phyloP scores from a whole-genome alignment of 176 grass and related monocot genomes.

The Rhynchospora pubera region DNA sequence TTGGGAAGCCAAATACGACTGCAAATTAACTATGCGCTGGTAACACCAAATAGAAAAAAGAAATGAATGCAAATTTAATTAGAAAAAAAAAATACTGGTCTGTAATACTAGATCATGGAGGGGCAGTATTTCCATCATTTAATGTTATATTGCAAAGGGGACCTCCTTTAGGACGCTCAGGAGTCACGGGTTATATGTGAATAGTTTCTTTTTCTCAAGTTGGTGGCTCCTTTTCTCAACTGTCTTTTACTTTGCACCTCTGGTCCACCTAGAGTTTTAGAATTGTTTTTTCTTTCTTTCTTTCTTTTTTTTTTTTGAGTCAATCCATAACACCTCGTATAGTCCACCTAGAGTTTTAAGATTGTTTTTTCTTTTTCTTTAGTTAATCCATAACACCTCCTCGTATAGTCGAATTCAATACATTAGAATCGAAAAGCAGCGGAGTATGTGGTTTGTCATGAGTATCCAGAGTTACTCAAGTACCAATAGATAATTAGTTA shows the following conservation, averaged over 20 bases:
- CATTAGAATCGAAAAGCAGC: neutral
- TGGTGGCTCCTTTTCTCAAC: neutral
- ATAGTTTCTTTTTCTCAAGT: conserved; percentile 6
- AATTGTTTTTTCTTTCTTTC: neutral
- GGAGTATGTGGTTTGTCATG: neutral
- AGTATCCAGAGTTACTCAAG: neutral
- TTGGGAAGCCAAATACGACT: neutral
- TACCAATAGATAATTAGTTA: neutral
- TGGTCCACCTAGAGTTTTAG: neutral
- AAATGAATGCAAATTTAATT: neutral
- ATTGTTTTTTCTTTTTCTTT: neutral
- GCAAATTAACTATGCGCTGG: neutral
- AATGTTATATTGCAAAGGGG: neutral
- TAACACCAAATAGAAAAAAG: no score
- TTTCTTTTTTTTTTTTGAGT: neutral
- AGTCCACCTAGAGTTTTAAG: neutral
- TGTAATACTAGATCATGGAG: neutral
- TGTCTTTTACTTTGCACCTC: neutral
- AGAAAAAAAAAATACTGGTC: neutral
- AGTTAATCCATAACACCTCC: neutral
- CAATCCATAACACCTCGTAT: neutral
- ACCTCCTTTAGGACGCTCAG: neutral
- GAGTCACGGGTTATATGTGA: neutral
- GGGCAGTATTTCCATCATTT: conserved; percentile 6
- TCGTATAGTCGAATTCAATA: neutral